Evolutionary conservation across 2,329 filamentous ascomycete genomes (phyloP).

Genomic region (Calonectria pseudoturangicola): DNA sequence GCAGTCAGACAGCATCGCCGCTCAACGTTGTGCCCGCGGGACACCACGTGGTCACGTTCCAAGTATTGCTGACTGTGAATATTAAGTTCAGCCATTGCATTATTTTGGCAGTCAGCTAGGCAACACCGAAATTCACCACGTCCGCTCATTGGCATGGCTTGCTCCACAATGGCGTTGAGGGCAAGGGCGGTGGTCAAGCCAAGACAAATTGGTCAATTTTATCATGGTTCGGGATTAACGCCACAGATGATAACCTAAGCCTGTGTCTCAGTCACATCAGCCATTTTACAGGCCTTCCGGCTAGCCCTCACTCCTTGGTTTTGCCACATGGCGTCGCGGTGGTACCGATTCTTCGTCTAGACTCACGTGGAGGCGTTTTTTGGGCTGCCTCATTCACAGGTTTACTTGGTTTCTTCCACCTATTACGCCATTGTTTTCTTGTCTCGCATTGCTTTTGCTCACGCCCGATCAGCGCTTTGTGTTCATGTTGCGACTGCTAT

Average conservation of each 20-base stretch:
- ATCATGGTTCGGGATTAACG: not conserved
- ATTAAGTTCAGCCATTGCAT: not conserved
- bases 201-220: not conserved
- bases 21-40: not conserved
- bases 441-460: not conserved
- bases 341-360: not conserved
- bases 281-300: not conserved
- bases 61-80: not conserved
- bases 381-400: not conserved
- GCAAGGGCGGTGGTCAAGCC: no score
- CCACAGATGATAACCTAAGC: not conserved
- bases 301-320: not conserved
- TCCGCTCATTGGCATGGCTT: no score
- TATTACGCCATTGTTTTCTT: not conserved
- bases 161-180: no score
- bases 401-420: not conserved
- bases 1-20: not conserved
- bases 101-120: not conserved
- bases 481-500: not conserved
- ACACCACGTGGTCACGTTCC: not conserved
- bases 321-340: not conserved
- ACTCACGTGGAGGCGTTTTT: conserved; percentile 2
- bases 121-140: not conserved
- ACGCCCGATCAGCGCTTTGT: not conserved
- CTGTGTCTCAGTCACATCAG: not conserved